Evolutionary conservation across 495 filamentous ascomycete genomes (phyloP), one percentile per base, ranked within the genome.

Genomic region (Xylaria intraflava): DNA sequence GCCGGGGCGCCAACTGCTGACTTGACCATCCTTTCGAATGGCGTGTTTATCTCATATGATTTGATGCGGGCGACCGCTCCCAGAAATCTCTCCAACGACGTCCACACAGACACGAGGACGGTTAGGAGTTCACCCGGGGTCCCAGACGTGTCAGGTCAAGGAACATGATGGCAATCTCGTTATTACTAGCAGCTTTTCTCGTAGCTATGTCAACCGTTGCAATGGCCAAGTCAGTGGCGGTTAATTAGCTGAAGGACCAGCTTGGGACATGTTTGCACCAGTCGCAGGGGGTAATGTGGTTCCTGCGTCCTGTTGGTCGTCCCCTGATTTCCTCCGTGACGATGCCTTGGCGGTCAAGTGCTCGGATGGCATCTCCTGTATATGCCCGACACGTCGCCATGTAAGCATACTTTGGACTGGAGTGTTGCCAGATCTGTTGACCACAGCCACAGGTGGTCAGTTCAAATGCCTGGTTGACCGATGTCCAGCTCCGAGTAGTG

Each of bases 71-170:
- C 61, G 4, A 83, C 62, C 0, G 78, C 77, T 0, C 78, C 80
- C 9, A 83, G 65, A 0, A 72, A 79, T 1, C 73, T 75, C 44
- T 83, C 80, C 6, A 82, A 56, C 20, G 62, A 51, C 0, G 77
- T 78, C 71, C 72, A 82, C 1, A 46, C 59, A 14, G 53, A 56
- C 9, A 78, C 68, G 11, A 73, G 49, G 19, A 65, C 74, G 2
- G 76, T 71, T 3, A 52, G 42, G n/a, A n/a, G n/a, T n/a, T n/a
- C n/a, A n/a, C n/a, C 39, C 66, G 61, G 12, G 52, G 40, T 2
- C 55, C 55, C 20, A 58, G 44, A 8, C 65, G 55, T 10, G 58
- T 57, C 1, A 70, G 53, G 14, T 67, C 57, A 0, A 70, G 29
- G 10, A 69, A 58, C 31, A 62, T 62, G 4, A 68, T 62, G 3